Evolutionary conservation across 2,329 filamentous ascomycete species (phyloP).

Genomic region (Colletotrichum godetiae): DNA sequence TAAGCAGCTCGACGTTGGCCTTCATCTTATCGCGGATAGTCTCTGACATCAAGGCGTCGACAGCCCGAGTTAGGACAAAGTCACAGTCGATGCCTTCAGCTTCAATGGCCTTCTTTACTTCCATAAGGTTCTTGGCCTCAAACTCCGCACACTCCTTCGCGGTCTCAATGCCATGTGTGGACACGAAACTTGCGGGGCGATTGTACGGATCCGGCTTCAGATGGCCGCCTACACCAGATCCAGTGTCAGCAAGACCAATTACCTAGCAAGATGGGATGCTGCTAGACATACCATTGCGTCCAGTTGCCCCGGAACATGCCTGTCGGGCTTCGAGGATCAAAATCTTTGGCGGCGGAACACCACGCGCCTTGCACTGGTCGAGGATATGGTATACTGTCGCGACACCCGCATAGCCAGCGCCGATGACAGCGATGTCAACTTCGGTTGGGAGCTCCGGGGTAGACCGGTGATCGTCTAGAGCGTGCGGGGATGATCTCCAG

Average conservation of each 20-base stretch:
- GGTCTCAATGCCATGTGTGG: constrained; percentile 51
- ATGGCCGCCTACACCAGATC: constrained; percentile 60
- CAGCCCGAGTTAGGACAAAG: constrained; percentile 52
- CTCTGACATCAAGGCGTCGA: constrained; percentile 51
- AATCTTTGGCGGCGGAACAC: constrained; percentile 43
- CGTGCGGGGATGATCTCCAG: constrained; percentile 34
- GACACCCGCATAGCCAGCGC: constrained; percentile 36
- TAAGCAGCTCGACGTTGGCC: constrained; percentile 44
- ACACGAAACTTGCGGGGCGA: constrained; percentile 65
- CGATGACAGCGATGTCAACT: constrained; percentile 35
- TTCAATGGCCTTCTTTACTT: constrained; percentile 50
- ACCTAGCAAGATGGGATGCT: constrained; percentile 58
- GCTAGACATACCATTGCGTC: constrained; percentile 64
- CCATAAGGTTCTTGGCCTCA: constrained; percentile 51
- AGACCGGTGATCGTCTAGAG: constrained; percentile 37
- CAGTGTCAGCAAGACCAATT: constrained; percentile 52
- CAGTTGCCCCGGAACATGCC: constrained; percentile 64
- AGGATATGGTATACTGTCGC: constrained; percentile 37
- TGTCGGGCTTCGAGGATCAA: constrained; percentile 62
- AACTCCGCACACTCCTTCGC: constrained; percentile 58
- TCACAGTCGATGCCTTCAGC: constrained; percentile 55
- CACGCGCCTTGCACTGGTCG: constrained; percentile 42
- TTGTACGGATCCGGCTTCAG: constrained; percentile 63
- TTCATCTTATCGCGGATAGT: constrained; percentile 39
- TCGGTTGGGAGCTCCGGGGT: constrained; percentile 31